Evolutionary conservation across 352 stramenopile genomes (phyloP).

Genomic region (Globisporangium takayamanum): DNA sequence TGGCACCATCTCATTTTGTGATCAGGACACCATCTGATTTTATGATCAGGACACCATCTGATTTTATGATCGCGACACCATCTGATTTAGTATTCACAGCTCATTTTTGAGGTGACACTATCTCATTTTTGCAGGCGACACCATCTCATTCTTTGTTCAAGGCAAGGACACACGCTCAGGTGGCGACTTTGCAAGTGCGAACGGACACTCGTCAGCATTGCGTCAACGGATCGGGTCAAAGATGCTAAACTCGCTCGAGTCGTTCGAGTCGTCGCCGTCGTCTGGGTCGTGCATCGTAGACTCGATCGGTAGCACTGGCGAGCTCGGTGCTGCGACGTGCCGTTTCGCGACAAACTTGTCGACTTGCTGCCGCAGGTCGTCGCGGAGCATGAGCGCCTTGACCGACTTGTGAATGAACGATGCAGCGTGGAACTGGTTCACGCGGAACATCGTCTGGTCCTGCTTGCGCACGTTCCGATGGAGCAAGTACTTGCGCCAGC

Average conservation of each 20-base stretch:
- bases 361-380: conserved; percentile 45
- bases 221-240: neutral
- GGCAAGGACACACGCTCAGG: too few species aligned
- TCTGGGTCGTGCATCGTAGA: neutral
- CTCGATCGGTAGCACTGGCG: too few species aligned
- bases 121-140: too few species aligned
- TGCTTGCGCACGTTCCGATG: conserved; percentile 48
- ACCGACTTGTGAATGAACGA: conserved; percentile 39
- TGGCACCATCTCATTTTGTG: too few species aligned
- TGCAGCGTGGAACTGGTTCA: conserved; percentile 52
- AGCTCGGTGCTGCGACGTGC: neutral
- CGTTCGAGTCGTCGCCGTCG: neutral
- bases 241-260: conserved; percentile 2
- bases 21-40: too few species aligned
- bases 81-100: too few species aligned
- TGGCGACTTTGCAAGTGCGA: too few species aligned
- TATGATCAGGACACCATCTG: too few species aligned
- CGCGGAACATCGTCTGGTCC: conserved; percentile 35
- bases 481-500: conserved; percentile 46
- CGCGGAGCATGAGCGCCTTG: conserved; percentile 40
- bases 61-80: too few species aligned
- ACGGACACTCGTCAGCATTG: too few species aligned
- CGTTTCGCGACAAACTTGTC: conserved; percentile 18
- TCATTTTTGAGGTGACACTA: too few species aligned
- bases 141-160: too few species aligned